Evolutionary conservation across 2,329 filamentous ascomycete species (phyloP).

Genomic region (Aureobasidium vineae): DNA sequence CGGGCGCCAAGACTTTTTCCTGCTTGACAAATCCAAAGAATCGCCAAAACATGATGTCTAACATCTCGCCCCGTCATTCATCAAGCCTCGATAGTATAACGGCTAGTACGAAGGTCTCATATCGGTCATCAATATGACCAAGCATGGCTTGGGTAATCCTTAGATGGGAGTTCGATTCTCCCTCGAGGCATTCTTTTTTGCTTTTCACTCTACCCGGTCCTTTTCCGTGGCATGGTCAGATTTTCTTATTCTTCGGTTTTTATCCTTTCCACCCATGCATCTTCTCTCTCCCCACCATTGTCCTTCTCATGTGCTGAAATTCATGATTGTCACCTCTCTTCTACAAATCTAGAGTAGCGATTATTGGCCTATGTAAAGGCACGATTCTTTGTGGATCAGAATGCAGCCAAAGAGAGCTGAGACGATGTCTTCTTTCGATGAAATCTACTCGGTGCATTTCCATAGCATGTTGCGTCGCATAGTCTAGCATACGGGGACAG

Average conservation of each 20-base stretch:
- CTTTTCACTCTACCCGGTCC: neutral
- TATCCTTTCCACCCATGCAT: too few species aligned
- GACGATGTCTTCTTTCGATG: neutral
- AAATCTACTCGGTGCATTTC: neutral
- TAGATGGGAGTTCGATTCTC: conserved; percentile 9
- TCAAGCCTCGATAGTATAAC: conserved; percentile 9
- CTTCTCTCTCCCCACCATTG: too few species aligned
- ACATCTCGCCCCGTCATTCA: neutral
- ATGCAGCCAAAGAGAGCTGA: neutral
- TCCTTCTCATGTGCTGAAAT: too few species aligned
- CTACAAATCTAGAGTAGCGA: neutral
- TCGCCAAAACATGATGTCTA: too few species aligned
- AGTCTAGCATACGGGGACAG: too few species aligned
- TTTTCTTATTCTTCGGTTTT: too few species aligned
- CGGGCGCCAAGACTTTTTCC: neutral
- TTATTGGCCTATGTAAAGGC: neutral
- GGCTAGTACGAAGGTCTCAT: conserved; percentile 5
- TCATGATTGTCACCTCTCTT: too few species aligned
- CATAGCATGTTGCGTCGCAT: too few species aligned
- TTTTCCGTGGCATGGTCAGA: too few species aligned
- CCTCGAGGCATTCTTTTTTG: conserved; percentile 1
- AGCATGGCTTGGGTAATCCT: conserved; percentile 4
- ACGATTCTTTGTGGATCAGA: neutral
- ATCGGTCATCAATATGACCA: conserved; percentile 1
- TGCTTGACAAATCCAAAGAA: too few species aligned